These are phyloP conservation scores for Cordyceps tenuipes DNA, from an alignment of 2,329 filamentous ascomycete species.

Conservation along the genomic window DNA sequence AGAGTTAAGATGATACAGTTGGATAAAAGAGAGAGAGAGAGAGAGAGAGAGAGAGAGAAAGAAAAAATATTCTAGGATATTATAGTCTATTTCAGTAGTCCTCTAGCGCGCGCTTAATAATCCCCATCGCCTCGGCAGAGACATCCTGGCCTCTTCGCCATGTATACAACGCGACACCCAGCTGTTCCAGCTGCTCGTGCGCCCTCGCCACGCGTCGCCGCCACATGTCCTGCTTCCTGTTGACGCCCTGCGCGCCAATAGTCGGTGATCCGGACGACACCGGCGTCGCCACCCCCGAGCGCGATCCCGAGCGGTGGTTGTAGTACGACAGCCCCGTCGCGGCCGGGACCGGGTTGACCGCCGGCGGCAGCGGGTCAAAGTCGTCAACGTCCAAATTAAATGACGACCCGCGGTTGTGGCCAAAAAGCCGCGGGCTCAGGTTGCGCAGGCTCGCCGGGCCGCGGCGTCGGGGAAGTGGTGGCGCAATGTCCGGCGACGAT, in stretches of 20 bases:
- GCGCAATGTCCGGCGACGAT: conserved; percentile 22
- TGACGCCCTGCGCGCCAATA: conserved; percentile 31
- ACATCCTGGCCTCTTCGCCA: conserved; percentile 70
- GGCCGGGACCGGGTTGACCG: conserved; percentile 17
- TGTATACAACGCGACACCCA: conserved; percentile 60
- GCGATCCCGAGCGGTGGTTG: conserved; percentile 17
- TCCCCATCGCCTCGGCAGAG: conserved; percentile 52
- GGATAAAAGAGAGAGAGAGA: not conserved
- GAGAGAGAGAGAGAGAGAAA: no score
- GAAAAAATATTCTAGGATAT: not conserved
- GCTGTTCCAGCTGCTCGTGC: conserved; percentile 50
- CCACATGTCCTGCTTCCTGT: conserved; percentile 69
- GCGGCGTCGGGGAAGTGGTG: conserved; percentile 39
- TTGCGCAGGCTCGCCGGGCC: conserved; percentile 28
- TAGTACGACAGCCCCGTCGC: conserved; percentile 18
- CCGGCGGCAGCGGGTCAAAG: conserved; percentile 31
- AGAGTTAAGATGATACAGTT: not conserved
- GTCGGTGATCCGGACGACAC: conserved; percentile 24
- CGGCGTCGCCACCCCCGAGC: conserved; percentile 24
- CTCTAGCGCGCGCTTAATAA: conserved; percentile 49
- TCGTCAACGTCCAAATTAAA: conserved; percentile 35
- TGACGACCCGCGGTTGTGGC: conserved; percentile 23
- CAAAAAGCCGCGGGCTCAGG: conserved; percentile 24
- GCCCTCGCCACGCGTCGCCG: conserved; percentile 57
- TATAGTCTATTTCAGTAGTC: conserved; percentile 24